Percentiles rank a stretch among this genome's conserved stretches.
phyloP scores from a whole-genome alignment of 768 basidiomycete genomes.

The Lactarius quietus region DNA sequence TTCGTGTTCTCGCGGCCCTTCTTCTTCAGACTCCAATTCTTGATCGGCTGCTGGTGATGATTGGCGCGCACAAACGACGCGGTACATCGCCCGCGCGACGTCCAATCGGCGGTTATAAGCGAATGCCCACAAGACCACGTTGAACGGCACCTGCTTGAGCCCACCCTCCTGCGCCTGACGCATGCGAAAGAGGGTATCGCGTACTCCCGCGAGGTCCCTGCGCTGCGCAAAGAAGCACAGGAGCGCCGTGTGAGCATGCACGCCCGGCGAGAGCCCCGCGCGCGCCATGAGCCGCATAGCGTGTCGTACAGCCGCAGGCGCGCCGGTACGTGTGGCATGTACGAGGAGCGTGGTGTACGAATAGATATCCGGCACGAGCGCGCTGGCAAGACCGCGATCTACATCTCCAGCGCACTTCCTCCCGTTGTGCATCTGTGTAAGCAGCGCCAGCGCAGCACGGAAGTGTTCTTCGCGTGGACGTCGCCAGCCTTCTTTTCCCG shows the following conservation, averaged over 20 bases:
- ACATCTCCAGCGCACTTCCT: not conserved
- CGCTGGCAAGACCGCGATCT: not conserved
- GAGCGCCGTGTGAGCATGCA: constrained; percentile 58
- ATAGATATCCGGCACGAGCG: constrained; percentile 52
- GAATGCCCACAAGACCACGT: constrained; percentile 70
- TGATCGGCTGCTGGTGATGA: too few relatives aligned
- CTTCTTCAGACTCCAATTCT: constrained; percentile 23
- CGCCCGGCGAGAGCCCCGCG: constrained; percentile 54
- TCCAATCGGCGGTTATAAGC: constrained; percentile 50
- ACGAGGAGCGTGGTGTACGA: constrained; percentile 67
- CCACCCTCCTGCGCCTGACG: constrained; percentile 31
- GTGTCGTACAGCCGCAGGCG: constrained; percentile 43
- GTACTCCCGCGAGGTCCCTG: constrained; percentile 49
- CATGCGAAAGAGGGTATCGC: constrained; percentile 53
- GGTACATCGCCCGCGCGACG: constrained; percentile 59
- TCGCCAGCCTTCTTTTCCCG: constrained; percentile 58
- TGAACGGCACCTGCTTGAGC: constrained; percentile 63
- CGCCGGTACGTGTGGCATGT: constrained; percentile 54
- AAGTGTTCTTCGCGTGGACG: constrained; percentile 56
- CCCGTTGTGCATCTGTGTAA: constrained; percentile 50
- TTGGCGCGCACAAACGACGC: constrained; percentile 35
- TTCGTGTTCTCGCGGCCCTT: constrained; percentile 33
- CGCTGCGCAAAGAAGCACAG: constrained; percentile 52
- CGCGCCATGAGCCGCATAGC: constrained; percentile 51
- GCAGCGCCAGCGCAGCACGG: constrained; percentile 55